phyloP scores from a whole-genome alignment of 2,329 filamentous ascomycete species.

The Fusarium cyanostomum region DNA sequence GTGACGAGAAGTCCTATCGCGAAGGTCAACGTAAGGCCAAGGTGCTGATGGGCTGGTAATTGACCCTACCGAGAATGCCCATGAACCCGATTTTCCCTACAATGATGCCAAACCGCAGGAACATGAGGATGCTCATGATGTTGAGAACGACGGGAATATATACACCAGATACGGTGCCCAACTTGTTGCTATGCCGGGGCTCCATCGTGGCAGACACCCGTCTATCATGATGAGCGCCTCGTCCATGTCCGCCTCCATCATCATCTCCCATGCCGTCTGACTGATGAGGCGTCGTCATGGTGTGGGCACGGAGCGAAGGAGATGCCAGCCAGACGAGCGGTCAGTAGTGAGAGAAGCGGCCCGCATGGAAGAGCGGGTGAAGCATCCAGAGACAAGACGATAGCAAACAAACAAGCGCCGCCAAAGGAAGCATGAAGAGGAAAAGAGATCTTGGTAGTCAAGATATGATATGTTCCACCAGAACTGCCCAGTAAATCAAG shows the following conservation, averaged over 20 bases:
- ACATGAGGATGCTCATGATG: slow-evolving; percentile 91
- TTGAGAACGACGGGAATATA: slow-evolving; percentile 91
- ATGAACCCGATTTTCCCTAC: slow-evolving; percentile 81
- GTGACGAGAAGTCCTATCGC: slow-evolving; percentile 72
- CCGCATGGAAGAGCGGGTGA: slow-evolving; percentile 19
- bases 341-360: slow-evolving; percentile 21
- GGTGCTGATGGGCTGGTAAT: not conserved
- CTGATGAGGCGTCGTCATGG: slow-evolving; percentile 35
- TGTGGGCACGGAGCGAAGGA: slow-evolving; percentile 8
- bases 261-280: slow-evolving; percentile 24
- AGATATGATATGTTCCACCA: slow-evolving; percentile 24
- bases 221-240: slow-evolving; percentile 17
- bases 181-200: slow-evolving; percentile 63
- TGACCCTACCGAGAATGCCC: slow-evolving; percentile 76
- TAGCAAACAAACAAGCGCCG: slow-evolving; percentile 2
- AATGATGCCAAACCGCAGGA: slow-evolving; percentile 86
- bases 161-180: slow-evolving; percentile 80
- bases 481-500: slow-evolving; percentile 2
- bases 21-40: not conserved
- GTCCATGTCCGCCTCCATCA: slow-evolving; percentile 16
- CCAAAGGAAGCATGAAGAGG: slow-evolving; percentile 1
- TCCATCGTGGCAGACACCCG: slow-evolving; percentile 45
- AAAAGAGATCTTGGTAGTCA: slow-evolving; percentile 4
- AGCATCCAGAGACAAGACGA: not conserved
- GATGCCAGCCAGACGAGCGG: slow-evolving; percentile 26